phyloP scores from a whole-genome alignment of 2,329 filamentous ascomycete genomes.

The Myriosclerotinia scirpicola region DNA sequence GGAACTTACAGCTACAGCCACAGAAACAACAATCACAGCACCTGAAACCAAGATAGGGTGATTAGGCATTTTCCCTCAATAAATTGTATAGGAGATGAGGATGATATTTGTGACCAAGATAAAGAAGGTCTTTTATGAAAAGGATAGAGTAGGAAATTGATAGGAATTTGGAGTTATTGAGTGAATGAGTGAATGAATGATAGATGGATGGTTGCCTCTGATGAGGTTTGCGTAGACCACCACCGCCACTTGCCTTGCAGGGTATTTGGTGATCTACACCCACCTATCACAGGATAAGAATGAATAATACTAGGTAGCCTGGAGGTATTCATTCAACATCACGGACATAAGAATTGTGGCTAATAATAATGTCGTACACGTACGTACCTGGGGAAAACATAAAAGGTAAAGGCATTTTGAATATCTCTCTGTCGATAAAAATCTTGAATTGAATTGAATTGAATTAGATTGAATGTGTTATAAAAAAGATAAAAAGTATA shows the following conservation, averaged over 20 bases:
- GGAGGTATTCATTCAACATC: conserved; percentile 10
- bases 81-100: conserved; percentile 19
- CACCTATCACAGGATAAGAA: conserved; percentile 18
- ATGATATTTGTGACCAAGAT: background rate
- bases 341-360: conserved; percentile 15
- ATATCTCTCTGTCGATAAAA: background rate
- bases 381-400: conserved; percentile 24
- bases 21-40: conserved; percentile 39
- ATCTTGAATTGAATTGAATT: background rate
- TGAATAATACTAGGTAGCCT: no score
- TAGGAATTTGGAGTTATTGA: background rate
- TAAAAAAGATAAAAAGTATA: background rate
- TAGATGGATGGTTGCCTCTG: conserved; percentile 16
- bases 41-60: conserved; percentile 39
- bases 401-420: conserved; percentile 22
- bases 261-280: conserved; percentile 19
- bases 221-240: conserved; percentile 20
- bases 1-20: conserved; percentile 39
- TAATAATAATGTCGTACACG: background rate
- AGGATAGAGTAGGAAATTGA: conserved; percentile 17
- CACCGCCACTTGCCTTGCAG: conserved; percentile 25
- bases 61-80: conserved; percentile 37
- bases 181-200: background rate
- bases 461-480: background rate
- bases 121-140: background rate